A percentile compares a stretch with the other conserved stretches of the same genome.
These are phyloP conservation scores for Ogataea siamensis DNA, from an alignment of 805 yeast genomes.

Conservation along the genomic window DNA sequence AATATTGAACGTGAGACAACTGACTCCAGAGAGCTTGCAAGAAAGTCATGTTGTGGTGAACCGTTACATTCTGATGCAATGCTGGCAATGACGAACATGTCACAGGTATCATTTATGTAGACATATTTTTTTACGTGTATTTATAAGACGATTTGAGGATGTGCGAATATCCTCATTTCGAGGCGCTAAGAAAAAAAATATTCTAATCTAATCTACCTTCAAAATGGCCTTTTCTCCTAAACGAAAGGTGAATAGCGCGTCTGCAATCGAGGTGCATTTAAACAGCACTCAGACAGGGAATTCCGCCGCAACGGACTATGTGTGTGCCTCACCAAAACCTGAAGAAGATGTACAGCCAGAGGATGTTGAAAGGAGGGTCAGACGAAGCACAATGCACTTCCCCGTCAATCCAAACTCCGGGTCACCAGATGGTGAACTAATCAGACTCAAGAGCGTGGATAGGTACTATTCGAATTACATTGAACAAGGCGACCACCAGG, in stretches of 20 bases:
- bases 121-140: not conserved
- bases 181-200: slow-evolving; percentile 9
- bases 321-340: not conserved
- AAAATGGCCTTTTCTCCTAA: not conserved
- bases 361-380: too few relatives aligned
- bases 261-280: slow-evolving; percentile 12
- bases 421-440: slow-evolving; percentile 1
- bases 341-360: slow-evolving; percentile 4
- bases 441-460: slow-evolving; percentile 13
- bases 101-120: not conserved
- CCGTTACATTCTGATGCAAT: too few relatives aligned
- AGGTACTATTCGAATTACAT: slow-evolving; percentile 3
- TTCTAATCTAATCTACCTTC: not conserved
- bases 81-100: not conserved
- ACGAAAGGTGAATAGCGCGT: slow-evolving; percentile 14
- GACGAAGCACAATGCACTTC: slow-evolving; percentile 21
- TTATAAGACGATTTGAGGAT: slow-evolving; percentile 1
- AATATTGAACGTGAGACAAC: too few relatives aligned
- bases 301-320: too few relatives aligned
- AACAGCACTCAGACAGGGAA: not conserved
- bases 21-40: too few relatives aligned
- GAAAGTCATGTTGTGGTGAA: too few relatives aligned
- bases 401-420: slow-evolving; percentile 7
- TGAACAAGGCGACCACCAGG: not conserved
- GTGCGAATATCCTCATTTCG: slow-evolving; percentile 7